Percentiles rank a stretch among this genome's conserved stretches.
These are phyloP conservation scores for Chalciporus sp. DNA, from an alignment of 1,284 basidiomycete species.

Conservation along the genomic window DNA sequence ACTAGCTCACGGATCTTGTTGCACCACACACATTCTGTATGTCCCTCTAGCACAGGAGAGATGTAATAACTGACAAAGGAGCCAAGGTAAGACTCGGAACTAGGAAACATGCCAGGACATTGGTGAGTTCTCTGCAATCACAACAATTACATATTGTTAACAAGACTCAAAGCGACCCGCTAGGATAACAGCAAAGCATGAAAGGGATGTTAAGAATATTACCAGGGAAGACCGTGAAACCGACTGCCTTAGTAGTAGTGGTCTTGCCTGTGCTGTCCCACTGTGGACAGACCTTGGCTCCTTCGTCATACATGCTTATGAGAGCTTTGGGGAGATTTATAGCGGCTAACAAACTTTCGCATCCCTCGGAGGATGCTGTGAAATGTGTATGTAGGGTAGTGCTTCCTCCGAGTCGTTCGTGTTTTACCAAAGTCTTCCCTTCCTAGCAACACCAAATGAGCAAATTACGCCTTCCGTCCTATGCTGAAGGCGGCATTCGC, in stretches of 20 bases:
- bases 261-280: not conserved
- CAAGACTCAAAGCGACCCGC: not conserved
- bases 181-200: not conserved
- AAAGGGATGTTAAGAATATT: not conserved
- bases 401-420: too few species aligned
- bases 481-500: too few species aligned
- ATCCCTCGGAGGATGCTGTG: not conserved
- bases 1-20: not conserved
- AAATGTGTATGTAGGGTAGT: not conserved
- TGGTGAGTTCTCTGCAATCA: not conserved
- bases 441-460: constrained; percentile 21
- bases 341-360: not conserved
- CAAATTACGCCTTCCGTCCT: constrained; percentile 10
- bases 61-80: not conserved
- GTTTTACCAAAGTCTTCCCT: constrained; percentile 13
- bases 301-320: not conserved
- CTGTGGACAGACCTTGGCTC: not conserved
- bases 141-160: not conserved
- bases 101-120: not conserved
- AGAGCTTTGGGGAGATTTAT: not conserved
- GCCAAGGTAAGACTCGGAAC: too few species aligned
- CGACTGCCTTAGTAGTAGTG: not conserved
- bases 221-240: not conserved
- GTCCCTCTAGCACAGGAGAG: not conserved
- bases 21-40: not conserved